Conservation (phyloP, 352 stramenopile species). For the Saprolegnia parasitica region DNA sequence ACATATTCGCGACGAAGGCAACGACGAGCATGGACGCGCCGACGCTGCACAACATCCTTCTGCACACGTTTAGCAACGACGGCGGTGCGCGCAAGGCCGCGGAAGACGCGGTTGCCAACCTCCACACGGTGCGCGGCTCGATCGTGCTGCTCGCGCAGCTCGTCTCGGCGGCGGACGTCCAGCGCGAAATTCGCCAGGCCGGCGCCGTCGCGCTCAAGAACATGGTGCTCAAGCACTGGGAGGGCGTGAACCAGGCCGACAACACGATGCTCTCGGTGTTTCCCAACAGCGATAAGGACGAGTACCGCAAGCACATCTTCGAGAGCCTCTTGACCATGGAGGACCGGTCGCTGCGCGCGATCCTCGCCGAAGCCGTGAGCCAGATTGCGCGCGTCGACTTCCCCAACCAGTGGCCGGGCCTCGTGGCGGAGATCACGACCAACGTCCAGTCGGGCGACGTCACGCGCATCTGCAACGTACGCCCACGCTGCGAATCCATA, state of each 20-base stretch:
- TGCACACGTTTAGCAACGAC: conserved; percentile 82
- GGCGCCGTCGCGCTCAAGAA: conserved; percentile 95
- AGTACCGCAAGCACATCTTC: conserved; percentile 65
- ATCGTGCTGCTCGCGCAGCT: conserved; percentile 81
- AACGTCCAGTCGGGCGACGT: conserved; percentile 88
- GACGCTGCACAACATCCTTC: conserved; percentile 84
- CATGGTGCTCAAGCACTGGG: conserved; percentile 93
- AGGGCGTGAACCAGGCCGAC: conserved; percentile 66
- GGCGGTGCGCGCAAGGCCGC: conserved; percentile 64
- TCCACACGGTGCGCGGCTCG: conserved; percentile 68
- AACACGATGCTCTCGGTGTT: conserved; percentile 67
- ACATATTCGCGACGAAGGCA: neutral
- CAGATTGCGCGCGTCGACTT: conserved; percentile 95
- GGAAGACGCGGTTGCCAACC: conserved; percentile 63
- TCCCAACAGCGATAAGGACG: conserved; percentile 58
- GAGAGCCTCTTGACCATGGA: conserved; percentile 80
- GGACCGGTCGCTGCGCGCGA: conserved; percentile 85
- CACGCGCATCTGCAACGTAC: conserved; percentile 75
- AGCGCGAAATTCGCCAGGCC: conserved; percentile 86
- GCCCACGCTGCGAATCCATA: too few relatives aligned
- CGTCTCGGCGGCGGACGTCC: conserved; percentile 60
- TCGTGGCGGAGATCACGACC: conserved; percentile 84
- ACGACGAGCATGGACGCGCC: conserved; percentile 77
- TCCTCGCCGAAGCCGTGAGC: conserved; percentile 93
- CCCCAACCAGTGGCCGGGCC: conserved; percentile 88